Percentiles rank a stretch among this genome's conserved stretches.
These are phyloP conservation scores for Amesomyces nigricolor DNA, from an alignment of 2,329 filamentous ascomycete species.

Conservation along the genomic window DNA sequence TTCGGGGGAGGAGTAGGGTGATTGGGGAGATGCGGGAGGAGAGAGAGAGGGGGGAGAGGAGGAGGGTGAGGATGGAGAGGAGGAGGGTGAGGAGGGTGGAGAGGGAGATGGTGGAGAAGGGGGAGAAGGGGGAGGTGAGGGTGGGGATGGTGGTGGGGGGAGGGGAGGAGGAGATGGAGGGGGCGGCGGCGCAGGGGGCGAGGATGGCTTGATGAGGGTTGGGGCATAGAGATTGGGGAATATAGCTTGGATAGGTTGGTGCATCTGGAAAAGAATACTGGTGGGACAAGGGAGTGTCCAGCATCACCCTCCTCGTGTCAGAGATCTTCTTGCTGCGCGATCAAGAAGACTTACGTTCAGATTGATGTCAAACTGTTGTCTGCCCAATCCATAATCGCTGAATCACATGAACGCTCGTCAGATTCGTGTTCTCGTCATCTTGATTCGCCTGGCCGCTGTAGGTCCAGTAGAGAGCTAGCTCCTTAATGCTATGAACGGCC, in stretches of 20 bases:
- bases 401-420: too few species aligned
- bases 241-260: not conserved
- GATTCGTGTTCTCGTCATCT: too few species aligned
- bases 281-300: too few species aligned
- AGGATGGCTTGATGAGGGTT: conserved; percentile 3
- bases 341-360: too few species aligned
- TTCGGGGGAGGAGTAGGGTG: conserved; percentile 43
- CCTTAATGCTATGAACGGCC: too few species aligned
- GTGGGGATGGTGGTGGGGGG: not conserved
- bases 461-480: too few species aligned
- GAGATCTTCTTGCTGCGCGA: too few species aligned
- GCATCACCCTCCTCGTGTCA: too few species aligned
- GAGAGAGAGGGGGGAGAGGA: conserved; percentile 32
- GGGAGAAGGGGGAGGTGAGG: not conserved
- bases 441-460: not conserved
- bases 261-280: too few species aligned
- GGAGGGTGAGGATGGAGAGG: conserved; percentile 25
- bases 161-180: conserved; percentile 1
- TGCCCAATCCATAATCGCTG: too few species aligned
- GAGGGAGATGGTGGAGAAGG: not conserved
- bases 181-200: conserved; percentile 5
- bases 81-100: conserved; percentile 15
- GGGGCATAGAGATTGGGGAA: not conserved
- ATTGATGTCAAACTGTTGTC: too few species aligned
- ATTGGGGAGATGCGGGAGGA: conserved; percentile 40